Percentiles rank a stretch among this genome's conserved stretches.
phyloP scores from a whole-genome alignment of 306 rosid genomes.

The Potentilla sterilis region DNA sequence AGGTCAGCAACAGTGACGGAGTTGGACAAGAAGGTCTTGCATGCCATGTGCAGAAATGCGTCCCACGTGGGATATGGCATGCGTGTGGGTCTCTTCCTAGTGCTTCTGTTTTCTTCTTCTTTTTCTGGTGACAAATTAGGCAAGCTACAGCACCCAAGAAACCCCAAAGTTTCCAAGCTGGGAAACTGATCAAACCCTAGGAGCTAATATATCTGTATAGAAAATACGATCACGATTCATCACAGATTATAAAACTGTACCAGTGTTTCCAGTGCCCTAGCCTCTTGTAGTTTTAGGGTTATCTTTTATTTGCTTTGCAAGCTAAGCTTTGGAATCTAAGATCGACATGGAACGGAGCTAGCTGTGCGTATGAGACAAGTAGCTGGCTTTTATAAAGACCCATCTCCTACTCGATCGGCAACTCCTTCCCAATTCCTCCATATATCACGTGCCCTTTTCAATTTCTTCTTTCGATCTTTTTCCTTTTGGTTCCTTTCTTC shows the following conservation, averaged over 20 bases:
- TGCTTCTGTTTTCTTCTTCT: constrained; percentile 34
- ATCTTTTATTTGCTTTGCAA: neutral
- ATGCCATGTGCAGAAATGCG: constrained; percentile 70
- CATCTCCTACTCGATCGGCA: constrained; percentile 30
- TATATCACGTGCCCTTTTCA: constrained; percentile 46
- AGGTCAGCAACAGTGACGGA: constrained; percentile 29
- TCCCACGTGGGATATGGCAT: constrained; percentile 69
- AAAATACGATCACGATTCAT: neutral
- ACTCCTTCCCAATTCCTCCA: neutral
- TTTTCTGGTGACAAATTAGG: constrained; percentile 34
- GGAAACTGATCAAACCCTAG: constrained; percentile 28
- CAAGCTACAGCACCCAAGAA: constrained; percentile 35
- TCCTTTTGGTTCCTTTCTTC: constrained; percentile 21
- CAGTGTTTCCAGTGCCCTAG: too few species aligned
- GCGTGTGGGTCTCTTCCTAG: constrained; percentile 65
- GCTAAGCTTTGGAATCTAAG: constrained; percentile 2
- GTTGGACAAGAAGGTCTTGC: constrained; percentile 61
- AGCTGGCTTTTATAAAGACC: constrained; percentile 58
- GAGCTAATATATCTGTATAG: neutral
- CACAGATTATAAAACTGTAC: neutral
- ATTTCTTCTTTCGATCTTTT: constrained; percentile 12
- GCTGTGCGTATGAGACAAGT: constrained; percentile 61
- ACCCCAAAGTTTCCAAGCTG: constrained; percentile 34
- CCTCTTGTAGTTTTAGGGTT: neutral
- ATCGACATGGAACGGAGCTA: constrained; percentile 51